A percentile compares a stretch with the other conserved stretches of the same genome.
These are phyloP conservation scores for Albophoma yamanashiensis DNA, from an alignment of 2,329 filamentous ascomycete genomes.

Conservation along the genomic window DNA sequence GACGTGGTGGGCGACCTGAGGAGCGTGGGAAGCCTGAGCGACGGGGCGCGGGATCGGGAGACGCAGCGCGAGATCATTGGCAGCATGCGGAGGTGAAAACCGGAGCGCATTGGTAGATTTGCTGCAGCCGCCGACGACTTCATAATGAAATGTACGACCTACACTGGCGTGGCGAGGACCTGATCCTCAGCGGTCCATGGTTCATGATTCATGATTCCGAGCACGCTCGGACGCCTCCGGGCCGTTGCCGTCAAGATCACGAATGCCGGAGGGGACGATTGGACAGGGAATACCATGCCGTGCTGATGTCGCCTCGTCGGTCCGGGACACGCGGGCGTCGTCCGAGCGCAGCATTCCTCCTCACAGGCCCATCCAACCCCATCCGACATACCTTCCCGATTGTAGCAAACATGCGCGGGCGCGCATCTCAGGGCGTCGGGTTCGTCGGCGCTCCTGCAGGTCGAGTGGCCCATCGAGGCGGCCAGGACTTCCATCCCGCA, in stretches of 20 bases:
- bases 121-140: neutral
- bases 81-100: constrained; percentile 37
- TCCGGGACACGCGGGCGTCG: neutral
- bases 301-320: neutral
- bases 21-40: constrained; percentile 74
- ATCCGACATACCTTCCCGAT: neutral
- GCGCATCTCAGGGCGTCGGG: neutral
- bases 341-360: neutral
- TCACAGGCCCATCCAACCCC: neutral
- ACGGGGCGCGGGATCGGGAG: constrained; percentile 72
- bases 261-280: neutral
- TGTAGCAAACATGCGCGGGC: neutral
- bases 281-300: neutral
- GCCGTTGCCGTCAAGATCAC: neutral
- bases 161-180: neutral
- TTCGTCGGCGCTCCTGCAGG: neutral
- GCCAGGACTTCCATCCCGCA: neutral
- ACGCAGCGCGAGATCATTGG: constrained; percentile 82
- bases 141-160: neutral
- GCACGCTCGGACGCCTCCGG: neutral
- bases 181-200: neutral
- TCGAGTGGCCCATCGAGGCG: neutral
- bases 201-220: neutral
- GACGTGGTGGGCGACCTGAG: constrained; percentile 93
- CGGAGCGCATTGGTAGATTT: neutral